Evolutionary conservation across 805 yeast species (phyloP).

Genomic region (Ogataea trehaloabstinens): DNA sequence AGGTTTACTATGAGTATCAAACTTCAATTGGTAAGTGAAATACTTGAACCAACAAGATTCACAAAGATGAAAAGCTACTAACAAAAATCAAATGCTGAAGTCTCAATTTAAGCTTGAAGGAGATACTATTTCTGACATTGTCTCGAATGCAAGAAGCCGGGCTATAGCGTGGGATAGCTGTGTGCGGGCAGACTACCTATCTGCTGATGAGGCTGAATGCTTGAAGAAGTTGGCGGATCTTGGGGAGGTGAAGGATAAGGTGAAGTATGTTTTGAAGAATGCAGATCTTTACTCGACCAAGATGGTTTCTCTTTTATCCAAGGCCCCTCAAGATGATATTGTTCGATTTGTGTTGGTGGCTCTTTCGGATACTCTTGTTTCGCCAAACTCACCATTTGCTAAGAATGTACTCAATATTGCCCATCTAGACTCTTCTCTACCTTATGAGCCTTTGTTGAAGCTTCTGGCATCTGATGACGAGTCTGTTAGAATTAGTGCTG

Average conservation of each 20-base stretch:
- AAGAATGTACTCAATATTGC: conserved; percentile 39
- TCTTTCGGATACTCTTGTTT: conserved; percentile 53
- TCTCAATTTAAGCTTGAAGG: conserved; percentile 54
- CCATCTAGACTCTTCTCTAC: conserved; percentile 42
- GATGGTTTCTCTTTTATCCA: conserved; percentile 51
- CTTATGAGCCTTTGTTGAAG: conserved; percentile 51
- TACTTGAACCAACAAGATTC: too few relatives aligned
- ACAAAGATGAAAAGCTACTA: background rate
- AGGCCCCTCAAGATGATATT: conserved; percentile 58
- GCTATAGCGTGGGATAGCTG: conserved; percentile 93
- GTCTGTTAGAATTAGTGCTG: conserved; percentile 52
- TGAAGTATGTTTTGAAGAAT: conserved; percentile 40
- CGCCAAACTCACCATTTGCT: conserved; percentile 24
- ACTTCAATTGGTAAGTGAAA: conserved; percentile 23
- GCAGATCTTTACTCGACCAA: conserved; percentile 54
- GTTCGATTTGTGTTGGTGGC: conserved; percentile 63
- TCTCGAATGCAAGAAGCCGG: conserved; percentile 68
- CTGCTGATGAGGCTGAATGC: conserved; percentile 61
- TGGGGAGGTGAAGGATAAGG: conserved; percentile 38
- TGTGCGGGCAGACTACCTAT: conserved; percentile 66
- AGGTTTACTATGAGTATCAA: conserved; percentile 23
- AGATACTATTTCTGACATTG: conserved; percentile 60
- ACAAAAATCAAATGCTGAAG: conserved; percentile 2
- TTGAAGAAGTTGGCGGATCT: conserved; percentile 34
- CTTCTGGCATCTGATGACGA: conserved; percentile 56